Evolutionary conservation across 495 filamentous ascomycete genomes (phyloP).

Genomic region (Penicillium chermesinum): DNA sequence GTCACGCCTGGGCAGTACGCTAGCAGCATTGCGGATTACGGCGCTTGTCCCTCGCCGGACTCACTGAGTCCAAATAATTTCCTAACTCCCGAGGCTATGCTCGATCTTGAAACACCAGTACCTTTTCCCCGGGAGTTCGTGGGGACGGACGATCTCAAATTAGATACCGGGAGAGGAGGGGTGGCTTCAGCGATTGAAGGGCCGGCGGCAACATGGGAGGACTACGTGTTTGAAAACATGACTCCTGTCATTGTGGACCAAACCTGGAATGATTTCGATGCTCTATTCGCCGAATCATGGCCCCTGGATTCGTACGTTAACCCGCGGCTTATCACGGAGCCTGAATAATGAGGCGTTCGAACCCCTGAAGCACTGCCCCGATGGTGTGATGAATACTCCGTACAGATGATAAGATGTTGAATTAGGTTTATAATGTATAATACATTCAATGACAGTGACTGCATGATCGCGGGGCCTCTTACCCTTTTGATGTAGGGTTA

Average conservation of each 20-base stretch:
- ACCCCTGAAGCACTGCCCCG: not conserved
- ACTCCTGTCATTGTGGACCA: conserved; percentile 6
- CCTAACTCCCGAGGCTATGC: conserved; percentile 8
- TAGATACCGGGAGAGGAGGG: conserved; percentile 9
- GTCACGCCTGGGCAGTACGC: conserved; percentile 57
- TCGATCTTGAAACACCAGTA: conserved; percentile 11
- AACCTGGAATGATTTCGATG: conserved; percentile 39
- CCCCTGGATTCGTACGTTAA: conserved; percentile 12
- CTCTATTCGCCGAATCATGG: conserved; percentile 24
- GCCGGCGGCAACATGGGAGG: conserved; percentile 7
- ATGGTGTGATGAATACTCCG: not conserved
- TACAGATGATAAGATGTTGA: too few species aligned
- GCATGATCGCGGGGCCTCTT: not conserved
- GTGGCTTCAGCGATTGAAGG: conserved; percentile 4
- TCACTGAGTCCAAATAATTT: conserved; percentile 3
- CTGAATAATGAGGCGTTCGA: not conserved
- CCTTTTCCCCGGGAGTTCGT: not conserved
- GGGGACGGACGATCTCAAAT: conserved; percentile 9
- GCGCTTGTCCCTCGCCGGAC: conserved; percentile 2
- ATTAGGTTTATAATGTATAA: too few species aligned
- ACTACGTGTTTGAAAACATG: not conserved
- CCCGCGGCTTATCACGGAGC: conserved; percentile 10
- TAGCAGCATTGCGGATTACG: conserved; percentile 9
- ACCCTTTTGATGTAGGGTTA: not conserved
- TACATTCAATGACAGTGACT: too few species aligned